Conservation (phyloP, 495 filamentous ascomycete species). For the Aspergillus conjunctus region DNA sequence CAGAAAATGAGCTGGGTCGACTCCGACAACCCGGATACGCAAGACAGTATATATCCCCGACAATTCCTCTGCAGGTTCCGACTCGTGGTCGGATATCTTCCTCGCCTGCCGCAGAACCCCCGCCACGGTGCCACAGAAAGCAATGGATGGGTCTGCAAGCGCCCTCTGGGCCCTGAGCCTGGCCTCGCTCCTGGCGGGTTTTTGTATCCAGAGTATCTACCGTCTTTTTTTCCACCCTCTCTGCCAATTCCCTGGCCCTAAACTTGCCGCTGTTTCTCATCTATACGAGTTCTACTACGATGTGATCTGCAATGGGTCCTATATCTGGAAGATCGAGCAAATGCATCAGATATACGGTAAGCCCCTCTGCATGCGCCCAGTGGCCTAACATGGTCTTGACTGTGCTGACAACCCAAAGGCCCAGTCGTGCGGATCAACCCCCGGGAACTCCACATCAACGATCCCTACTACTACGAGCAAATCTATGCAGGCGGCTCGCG, state of each 20-base stretch:
- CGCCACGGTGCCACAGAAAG: background rate
- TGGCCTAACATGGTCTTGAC: background rate
- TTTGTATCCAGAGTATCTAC: slow-evolving; percentile 2
- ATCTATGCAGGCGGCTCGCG: slow-evolving; percentile 31
- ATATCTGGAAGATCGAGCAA: slow-evolving; percentile 41
- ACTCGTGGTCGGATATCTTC: background rate
- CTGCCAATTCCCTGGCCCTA: slow-evolving; percentile 45
- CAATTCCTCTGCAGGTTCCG: background rate
- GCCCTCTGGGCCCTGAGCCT: background rate
- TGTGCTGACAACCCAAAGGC: slow-evolving; percentile 29
- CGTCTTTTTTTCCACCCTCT: slow-evolving; percentile 45
- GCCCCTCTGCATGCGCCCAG: background rate
- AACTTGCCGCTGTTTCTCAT: slow-evolving; percentile 46
- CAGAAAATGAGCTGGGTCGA: background rate
- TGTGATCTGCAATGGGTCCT: slow-evolving; percentile 37
- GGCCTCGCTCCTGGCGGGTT: background rate
- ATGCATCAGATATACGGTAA: slow-evolving; percentile 52
- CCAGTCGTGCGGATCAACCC: slow-evolving; percentile 57
- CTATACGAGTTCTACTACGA: slow-evolving; percentile 57
- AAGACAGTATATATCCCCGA: background rate
- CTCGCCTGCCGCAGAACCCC: background rate
- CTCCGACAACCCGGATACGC: background rate
- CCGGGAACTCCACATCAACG: slow-evolving; percentile 49
- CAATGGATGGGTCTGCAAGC: background rate
- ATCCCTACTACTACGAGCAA: slow-evolving; percentile 35